Evolutionary conservation across 371 early-diverging fungal genomes (phyloP).

Genomic region (Rhizopus delemar): DNA sequence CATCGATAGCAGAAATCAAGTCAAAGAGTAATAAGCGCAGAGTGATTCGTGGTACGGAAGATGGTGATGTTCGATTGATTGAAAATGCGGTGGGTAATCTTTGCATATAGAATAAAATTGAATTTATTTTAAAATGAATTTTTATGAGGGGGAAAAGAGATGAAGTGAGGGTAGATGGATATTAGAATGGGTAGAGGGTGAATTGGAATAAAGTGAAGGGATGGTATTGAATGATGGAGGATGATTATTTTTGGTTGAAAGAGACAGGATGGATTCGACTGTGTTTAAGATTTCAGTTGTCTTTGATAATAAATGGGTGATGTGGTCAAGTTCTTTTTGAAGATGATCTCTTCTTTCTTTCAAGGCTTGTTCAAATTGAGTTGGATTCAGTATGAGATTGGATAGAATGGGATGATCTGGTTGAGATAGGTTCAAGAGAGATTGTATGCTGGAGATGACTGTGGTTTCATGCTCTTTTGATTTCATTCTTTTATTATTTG

Average conservation of each 20-base stretch:
- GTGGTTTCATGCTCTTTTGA: neutral
- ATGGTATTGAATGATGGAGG: conserved; percentile 2
- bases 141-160: too few species aligned
- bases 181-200: neutral
- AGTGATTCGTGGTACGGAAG: conserved; percentile 45
- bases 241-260: neutral
- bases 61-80: conserved; percentile 50
- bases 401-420: conserved; percentile 12
- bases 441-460: neutral
- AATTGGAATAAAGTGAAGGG: conserved; percentile 17
- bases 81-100: conserved; percentile 46
- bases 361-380: conserved; percentile 24
- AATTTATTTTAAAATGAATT: neutral
- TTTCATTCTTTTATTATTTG: neutral
- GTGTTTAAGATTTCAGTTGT: conserved; percentile 37
- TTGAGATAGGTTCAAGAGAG: conserved; percentile 5
- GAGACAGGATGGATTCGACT: conserved; percentile 32
- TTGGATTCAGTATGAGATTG: conserved; percentile 29
- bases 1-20: neutral
- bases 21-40: conserved; percentile 39
- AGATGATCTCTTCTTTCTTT: conserved; percentile 33
- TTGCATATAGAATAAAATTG: conserved; percentile 12
- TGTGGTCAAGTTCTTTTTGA: conserved; percentile 36
- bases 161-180: neutral
- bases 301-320: conserved; percentile 34